Evolutionary conservation across 1,284 basidiomycete genomes (phyloP), one percentile per base, ranked within the genome.

Genomic region (Tilletiopsis washingtonensis): DNA sequence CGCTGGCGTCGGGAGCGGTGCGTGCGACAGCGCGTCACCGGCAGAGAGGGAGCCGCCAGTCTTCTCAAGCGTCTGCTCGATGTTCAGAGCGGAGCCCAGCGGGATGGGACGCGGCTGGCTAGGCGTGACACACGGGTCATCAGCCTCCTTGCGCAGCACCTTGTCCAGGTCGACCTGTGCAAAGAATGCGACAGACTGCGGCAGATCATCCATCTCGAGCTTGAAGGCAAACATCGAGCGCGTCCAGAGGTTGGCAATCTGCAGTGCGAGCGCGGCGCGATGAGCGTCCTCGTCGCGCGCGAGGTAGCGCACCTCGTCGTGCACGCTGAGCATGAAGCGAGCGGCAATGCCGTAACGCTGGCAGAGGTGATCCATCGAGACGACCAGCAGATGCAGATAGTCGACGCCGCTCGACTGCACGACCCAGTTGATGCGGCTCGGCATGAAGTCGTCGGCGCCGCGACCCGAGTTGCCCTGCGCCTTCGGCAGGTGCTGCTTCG

Each of bases 361-460:
- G 55, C 85, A 83, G 19, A 98, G 81, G 74, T 96, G 81, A 55
- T 93, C 84, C 91, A 98, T 97, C 1, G 90, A 81, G 24, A 91
- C 87, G 67, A 98, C 90, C 51, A 98, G 82, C 42, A 99, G 82
- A 69, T 98, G 93, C 12, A 98, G 82, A 70, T 99, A 98, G 75
- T 98, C 93, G 38, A 98, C 93, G 19, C 93, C 94, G 0, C 90
- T 96, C 5, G 90, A 94, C 73, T 98, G 94, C 5, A 99, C 94
- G 43, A 94, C 94, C 94, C 94, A 98, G 72, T 99, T 99, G 77
- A 98, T 93, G 23, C 93, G 82, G 12, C 89, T 93, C 0, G 94
- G 87, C 81, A 98, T 86, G 75, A 88, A 98, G 62, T 93, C 88
- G 1, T 84, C 77, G 17, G 86, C 86, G 4, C n/a, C 43, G n/a